Evolutionary conservation across 2,329 filamentous ascomycete genomes (phyloP), one percentile per base, ranked within the genome.

Genomic region (Colletotrichum sp.): DNA sequence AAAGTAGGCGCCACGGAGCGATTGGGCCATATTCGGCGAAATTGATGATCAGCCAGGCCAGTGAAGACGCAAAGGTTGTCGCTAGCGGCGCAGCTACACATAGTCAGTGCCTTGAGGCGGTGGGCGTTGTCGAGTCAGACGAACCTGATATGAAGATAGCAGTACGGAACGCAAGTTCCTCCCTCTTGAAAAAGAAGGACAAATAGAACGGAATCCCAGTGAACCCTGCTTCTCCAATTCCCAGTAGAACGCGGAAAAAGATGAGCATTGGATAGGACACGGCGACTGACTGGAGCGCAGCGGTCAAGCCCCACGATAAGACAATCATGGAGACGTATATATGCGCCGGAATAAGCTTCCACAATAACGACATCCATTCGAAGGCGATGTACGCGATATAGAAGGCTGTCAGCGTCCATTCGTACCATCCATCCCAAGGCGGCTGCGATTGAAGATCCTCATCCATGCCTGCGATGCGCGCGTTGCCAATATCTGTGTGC

Each of bases 1-100:
- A 98, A 32, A 98, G 88, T 3, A 96, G 89, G n/a, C 96, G 91
- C 96, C 96, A 98, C 6, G 94, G 92, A 0, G 95, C 94, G 66
- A 98, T 93, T 18, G 94, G 94, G 2, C 90, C 87, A 76, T 88
- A 81, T 64, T 91, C 86, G 67, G 92, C 95, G 16, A 95, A 80
- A 79, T 91, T 92, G 67, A 96, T 90, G 77, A 98, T 96, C 26
- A 92, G 81, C 93, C 94, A 95, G 9, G 96, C 95, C 6, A 98
- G 87, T 10, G 90, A 93, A 52, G 95, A 95, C 0, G 95, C 95
- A 81, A 98, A 96, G 2, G 93, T 93, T 57, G 95, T 97, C 3
- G 95, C 95, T 6, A 98, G 89, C 2, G 91, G 91, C 2, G 96
- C 96, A 78, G 97, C 96, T 79, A 82, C 92, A 92, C 12, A 93